Evolutionary conservation across 1,139 yeast genomes (phyloP).

Genomic region (Blastobotrys proliferans): DNA sequence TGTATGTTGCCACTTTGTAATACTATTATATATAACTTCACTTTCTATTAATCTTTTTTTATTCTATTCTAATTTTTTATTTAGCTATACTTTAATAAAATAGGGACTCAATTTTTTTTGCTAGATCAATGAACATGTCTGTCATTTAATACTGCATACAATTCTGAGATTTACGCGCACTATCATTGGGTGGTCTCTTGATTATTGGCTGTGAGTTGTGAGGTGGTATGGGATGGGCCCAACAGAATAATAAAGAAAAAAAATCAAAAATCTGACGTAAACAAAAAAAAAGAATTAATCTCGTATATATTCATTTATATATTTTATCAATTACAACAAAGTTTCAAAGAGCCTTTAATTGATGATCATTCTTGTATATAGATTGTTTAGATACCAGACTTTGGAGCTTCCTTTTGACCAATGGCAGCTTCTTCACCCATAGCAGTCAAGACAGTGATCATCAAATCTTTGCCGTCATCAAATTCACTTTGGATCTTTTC

Average conservation of each 20-base stretch:
- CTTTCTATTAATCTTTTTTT: too few relatives aligned
- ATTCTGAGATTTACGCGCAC: too few relatives aligned
- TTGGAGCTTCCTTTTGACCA: conserved; percentile 97
- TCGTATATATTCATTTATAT: neutral
- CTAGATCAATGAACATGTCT: too few relatives aligned
- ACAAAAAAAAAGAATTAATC: neutral
- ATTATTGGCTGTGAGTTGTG: too few relatives aligned
- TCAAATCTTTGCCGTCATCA: conserved; percentile 95
- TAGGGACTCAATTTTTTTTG: too few relatives aligned
- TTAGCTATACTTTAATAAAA: neutral
- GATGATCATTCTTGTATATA: neutral
- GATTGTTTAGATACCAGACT: conserved; percentile 31
- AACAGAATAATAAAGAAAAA: neutral
- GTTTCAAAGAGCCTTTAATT: neutral
- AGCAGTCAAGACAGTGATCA: conserved; percentile 93
- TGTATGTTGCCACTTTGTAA: conserved; percentile 34
- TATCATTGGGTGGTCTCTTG: too few relatives aligned
- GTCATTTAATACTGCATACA: too few relatives aligned
- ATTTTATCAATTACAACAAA: neutral
- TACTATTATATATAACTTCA: neutral
- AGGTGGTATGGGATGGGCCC: too few relatives aligned
- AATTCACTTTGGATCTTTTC: conserved; percentile 85
- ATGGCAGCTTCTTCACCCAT: conserved; percentile 99
- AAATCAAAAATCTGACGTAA: neutral
- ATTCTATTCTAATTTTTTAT: neutral